A percentile compares a stretch with the other conserved stretches of the same genome.
Conservation (phyloP, 495 filamentous ascomycete species). For the Cryomyces antarcticus region DNA sequence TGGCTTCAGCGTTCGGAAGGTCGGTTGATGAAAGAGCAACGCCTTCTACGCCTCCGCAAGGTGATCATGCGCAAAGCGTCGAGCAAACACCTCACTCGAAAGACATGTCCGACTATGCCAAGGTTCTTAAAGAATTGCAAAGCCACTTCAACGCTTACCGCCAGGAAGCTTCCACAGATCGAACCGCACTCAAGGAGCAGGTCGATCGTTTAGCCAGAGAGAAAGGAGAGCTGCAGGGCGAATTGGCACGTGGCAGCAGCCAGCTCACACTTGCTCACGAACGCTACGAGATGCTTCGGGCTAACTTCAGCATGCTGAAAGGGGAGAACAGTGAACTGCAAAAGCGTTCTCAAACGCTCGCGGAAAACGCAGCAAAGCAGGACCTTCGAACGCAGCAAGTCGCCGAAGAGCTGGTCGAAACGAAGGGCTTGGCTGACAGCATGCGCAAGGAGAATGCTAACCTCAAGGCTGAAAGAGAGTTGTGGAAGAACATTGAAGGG, state of each 20-base stretch:
- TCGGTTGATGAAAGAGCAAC: constrained; percentile 28
- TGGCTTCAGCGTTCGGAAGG: constrained; percentile 33
- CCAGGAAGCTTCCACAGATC: constrained; percentile 60
- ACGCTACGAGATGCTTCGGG: constrained; percentile 76
- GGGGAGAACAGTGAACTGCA: constrained; percentile 69
- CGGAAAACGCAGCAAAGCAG: constrained; percentile 70
- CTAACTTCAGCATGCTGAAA: constrained; percentile 63
- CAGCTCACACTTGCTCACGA: constrained; percentile 63
- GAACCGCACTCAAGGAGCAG: constrained; percentile 66
- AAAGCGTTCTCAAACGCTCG: constrained; percentile 50
- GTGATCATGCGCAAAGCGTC: constrained; percentile 19
- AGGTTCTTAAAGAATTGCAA: constrained; percentile 65
- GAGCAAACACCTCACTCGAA: constrained; percentile 21
- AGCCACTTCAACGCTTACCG: constrained; percentile 77
- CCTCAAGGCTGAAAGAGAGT: constrained; percentile 74
- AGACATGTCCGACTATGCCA: constrained; percentile 40
- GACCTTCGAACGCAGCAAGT: constrained; percentile 78
- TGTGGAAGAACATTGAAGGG: constrained; percentile 82
- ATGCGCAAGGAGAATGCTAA: constrained; percentile 81
- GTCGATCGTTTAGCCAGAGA: constrained; percentile 61
- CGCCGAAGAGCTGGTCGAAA: constrained; percentile 80
- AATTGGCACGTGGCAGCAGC: constrained; percentile 55
- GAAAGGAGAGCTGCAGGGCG: constrained; percentile 60
- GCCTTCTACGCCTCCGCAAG: constrained; percentile 22
- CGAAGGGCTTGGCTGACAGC: constrained; percentile 59